phyloP scores from a whole-genome alignment of 2,329 filamentous ascomycete species.

The Escovopsis sp. region DNA sequence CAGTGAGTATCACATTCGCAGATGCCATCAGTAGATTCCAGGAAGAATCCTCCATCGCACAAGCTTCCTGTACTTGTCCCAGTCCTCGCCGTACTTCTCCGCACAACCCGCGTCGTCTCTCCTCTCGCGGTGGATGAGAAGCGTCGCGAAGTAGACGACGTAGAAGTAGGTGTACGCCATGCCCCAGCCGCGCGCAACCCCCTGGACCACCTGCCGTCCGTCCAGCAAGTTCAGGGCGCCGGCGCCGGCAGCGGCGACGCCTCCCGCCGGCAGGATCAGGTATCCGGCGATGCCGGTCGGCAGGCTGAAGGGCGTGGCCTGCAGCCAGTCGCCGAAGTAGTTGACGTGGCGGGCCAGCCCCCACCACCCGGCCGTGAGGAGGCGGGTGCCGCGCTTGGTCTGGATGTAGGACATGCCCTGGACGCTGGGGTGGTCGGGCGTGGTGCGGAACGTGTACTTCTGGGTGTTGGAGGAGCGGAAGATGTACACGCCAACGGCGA shows the following conservation, averaged over 20 bases:
- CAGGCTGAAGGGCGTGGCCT: slow-evolving; percentile 73
- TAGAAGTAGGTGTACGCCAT: slow-evolving; percentile 87
- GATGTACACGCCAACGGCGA: slow-evolving; percentile 60
- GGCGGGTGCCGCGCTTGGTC: slow-evolving; percentile 62
- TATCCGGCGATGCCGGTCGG: slow-evolving; percentile 76
- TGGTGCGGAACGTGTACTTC: slow-evolving; percentile 83
- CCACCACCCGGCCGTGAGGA: slow-evolving; percentile 84
- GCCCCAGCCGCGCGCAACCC: slow-evolving; percentile 63
- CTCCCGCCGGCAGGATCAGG: slow-evolving; percentile 42
- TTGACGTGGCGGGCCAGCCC: slow-evolving; percentile 81
- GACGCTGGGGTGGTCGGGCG: slow-evolving; percentile 64
- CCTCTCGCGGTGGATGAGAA: slow-evolving; percentile 70
- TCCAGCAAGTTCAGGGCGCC: slow-evolving; percentile 40
- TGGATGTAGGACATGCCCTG: slow-evolving; percentile 68
- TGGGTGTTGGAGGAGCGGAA: slow-evolving; percentile 82
- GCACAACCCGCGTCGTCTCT: slow-evolving; percentile 78
- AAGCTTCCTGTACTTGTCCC: slow-evolving; percentile 67
- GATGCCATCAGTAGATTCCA: slow-evolving; percentile 48
- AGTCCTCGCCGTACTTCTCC: slow-evolving; percentile 78
- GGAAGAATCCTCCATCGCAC: slow-evolving; percentile 71
- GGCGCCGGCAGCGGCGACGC: slow-evolving; percentile 17
- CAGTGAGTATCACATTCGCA: neutral
- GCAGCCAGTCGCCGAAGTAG: slow-evolving; percentile 85
- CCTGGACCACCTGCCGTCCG: slow-evolving; percentile 48
- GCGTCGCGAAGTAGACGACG: slow-evolving; percentile 69